These are phyloP conservation scores for Aspergillus sp. DNA, from an alignment of 2,329 filamentous ascomycete species.

Conservation along the genomic window DNA sequence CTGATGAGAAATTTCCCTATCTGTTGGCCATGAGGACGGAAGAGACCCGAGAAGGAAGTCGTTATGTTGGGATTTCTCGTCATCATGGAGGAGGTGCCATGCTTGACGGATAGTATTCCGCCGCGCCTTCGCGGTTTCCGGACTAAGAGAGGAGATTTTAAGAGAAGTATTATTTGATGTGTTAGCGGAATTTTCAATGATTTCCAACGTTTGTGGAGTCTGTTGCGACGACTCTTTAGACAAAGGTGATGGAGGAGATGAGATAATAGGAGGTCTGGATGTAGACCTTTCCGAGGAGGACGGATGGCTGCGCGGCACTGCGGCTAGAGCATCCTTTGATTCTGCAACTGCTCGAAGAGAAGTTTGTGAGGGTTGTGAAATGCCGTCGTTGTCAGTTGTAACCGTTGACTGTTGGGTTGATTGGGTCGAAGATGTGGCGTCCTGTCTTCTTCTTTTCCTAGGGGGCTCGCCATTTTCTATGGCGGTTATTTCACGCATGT, in stretches of 20 bases:
- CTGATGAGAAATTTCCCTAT: slow-evolving; percentile 2
- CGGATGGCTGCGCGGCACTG: neutral
- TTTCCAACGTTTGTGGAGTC: slow-evolving; percentile 5
- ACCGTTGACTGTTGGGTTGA: slow-evolving; percentile 23
- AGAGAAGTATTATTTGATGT: slow-evolving; percentile 2
- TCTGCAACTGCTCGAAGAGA: neutral
- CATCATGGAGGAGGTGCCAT: slow-evolving; percentile 23
- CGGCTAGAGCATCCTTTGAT: neutral
- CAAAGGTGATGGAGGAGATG: slow-evolving; percentile 1
- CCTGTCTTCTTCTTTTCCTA: slow-evolving; percentile 21
- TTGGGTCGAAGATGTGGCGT: slow-evolving; percentile 17
- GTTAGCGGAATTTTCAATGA: slow-evolving; percentile 5
- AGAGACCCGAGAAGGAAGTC: slow-evolving; percentile 28
- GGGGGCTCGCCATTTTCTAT: slow-evolving; percentile 19
- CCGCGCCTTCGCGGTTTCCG: slow-evolving; percentile 15
- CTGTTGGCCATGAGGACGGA: slow-evolving; percentile 27
- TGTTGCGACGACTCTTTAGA: slow-evolving; percentile 5
- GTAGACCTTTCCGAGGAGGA: neutral
- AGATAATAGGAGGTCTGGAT: neutral
- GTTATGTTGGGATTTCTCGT: slow-evolving; percentile 15
- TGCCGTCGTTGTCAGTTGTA: slow-evolving; percentile 6
- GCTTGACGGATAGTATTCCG: slow-evolving; percentile 27
- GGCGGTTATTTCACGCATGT: slow-evolving; percentile 52
- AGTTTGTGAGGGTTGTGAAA: neutral
- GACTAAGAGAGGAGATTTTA: slow-evolving; percentile 1